Conservation (phyloP, 257 asterid species). For the Scutellaria barbata region DNA sequence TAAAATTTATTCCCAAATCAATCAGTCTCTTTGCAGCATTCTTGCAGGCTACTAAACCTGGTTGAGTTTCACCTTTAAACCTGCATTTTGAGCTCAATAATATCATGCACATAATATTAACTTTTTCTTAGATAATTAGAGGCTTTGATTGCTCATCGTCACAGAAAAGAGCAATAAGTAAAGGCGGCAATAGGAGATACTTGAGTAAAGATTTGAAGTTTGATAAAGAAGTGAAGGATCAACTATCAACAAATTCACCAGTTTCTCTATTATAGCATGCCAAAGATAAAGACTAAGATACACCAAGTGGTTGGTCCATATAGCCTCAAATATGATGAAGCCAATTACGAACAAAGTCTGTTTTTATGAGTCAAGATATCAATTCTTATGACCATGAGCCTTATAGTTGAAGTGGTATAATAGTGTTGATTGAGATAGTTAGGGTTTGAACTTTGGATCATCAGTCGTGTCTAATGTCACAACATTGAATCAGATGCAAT, state of each 20-base stretch:
- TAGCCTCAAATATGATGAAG: not conserved
- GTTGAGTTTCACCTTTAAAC: conserved; percentile 80
- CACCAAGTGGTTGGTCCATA: not conserved
- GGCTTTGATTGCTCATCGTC: conserved; percentile 3
- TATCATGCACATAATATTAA: too few relatives aligned
- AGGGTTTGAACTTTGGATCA: conserved; percentile 30
- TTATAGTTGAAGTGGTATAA: not conserved
- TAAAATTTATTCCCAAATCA: conserved; percentile 75
- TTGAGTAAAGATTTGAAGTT: not conserved
- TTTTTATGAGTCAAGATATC: not conserved
- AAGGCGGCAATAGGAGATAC: not conserved
- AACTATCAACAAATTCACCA: not conserved
- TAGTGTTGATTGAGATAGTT: conserved; percentile 15
- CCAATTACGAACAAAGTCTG: not conserved
- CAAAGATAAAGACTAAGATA: conserved; percentile 8
- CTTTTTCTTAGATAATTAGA: conserved; percentile 28
- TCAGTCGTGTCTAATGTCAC: not conserved
- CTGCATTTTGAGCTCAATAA: conserved; percentile 48
- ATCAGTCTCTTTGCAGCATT: conserved; percentile 86
- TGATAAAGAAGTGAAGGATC: conserved; percentile 12
- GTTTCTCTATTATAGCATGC: not conserved
- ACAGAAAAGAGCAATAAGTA: conserved; percentile 11
- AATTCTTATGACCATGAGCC: not conserved
- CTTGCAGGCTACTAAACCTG: conserved; percentile 69
- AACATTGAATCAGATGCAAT: conserved; percentile 17